Conservation (phyloP, 2,329 filamentous ascomycete genomes). For the Endoconidiophora laricicola region DNA sequence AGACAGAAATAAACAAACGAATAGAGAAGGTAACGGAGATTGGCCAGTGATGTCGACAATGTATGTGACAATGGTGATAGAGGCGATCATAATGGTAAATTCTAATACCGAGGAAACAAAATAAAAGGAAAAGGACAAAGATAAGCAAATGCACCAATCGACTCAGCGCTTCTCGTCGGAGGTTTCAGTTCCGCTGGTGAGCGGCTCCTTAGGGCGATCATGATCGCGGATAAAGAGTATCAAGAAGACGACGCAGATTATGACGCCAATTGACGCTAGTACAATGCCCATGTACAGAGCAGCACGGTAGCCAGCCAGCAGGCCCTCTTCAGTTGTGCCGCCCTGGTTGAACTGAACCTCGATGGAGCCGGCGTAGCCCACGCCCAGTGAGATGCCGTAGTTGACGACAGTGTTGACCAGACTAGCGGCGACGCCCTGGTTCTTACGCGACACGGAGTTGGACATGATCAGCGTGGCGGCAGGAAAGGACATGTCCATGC, state of each 20-base stretch:
- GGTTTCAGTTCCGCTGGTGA: slow-evolving; percentile 4
- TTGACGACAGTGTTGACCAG: slow-evolving; percentile 50
- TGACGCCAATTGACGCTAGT: slow-evolving; percentile 21
- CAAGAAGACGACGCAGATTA: slow-evolving; percentile 16
- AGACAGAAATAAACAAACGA: not conserved
- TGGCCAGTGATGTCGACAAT: too few relatives aligned
- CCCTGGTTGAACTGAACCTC: slow-evolving; percentile 26
- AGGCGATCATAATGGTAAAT: too few relatives aligned
- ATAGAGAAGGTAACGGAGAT: not conserved
- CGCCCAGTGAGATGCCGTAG: slow-evolving; percentile 48
- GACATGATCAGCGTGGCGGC: slow-evolving; percentile 43
- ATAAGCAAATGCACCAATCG: not conserved
- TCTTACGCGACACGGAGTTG: slow-evolving; percentile 29
- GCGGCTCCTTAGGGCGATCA: not conserved
- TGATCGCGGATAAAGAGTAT: slow-evolving; percentile 7
- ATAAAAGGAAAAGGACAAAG: not conserved
- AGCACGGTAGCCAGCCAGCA: slow-evolving; percentile 22
- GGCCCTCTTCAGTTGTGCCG: slow-evolving; percentile 15
- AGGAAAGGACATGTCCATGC: slow-evolving; percentile 52
- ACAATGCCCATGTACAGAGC: slow-evolving; percentile 28
- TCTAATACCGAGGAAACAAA: not conserved
- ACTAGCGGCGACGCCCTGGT: slow-evolving; percentile 32
- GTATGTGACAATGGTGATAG: too few relatives aligned
- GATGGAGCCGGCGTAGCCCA: slow-evolving; percentile 50
- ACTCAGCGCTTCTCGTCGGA: slow-evolving; percentile 9